Percentiles rank a stretch among this genome's conserved stretches.
Evolutionary conservation across 208 protist genomes (phyloP).

Genomic region (Crithidia bombi): DNA sequence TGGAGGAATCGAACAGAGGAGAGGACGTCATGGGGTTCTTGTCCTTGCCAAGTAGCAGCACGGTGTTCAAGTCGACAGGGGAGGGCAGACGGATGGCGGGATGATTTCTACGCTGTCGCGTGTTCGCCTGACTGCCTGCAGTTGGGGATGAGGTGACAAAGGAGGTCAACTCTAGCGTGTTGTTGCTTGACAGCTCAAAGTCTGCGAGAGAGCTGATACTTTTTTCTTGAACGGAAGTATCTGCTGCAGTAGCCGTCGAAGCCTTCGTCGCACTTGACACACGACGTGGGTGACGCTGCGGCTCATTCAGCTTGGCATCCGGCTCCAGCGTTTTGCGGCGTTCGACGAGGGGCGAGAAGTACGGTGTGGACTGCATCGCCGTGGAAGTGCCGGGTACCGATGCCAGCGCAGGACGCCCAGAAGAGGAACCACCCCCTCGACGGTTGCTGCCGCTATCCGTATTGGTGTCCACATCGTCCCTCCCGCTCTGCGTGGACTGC

Average conservation of each 20-base stretch:
- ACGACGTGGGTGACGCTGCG: background rate
- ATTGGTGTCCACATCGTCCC: background rate
- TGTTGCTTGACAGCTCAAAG: background rate
- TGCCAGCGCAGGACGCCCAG: background rate
- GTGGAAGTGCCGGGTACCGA: background rate
- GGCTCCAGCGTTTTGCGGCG: background rate
- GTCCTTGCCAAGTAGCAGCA: background rate
- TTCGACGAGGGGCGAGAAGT: slow-evolving; percentile 1
- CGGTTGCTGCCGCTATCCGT: background rate
- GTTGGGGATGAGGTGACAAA: background rate
- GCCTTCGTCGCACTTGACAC: background rate
- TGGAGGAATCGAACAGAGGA: background rate
- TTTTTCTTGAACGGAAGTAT: background rate
- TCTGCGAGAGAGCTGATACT: slow-evolving; percentile 6
- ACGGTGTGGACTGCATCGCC: background rate
- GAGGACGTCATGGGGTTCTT: background rate
- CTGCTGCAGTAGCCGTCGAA: no score
- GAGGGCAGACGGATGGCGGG: slow-evolving; percentile 11
- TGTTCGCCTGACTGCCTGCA: background rate
- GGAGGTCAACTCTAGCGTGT: background rate
- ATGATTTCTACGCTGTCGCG: background rate
- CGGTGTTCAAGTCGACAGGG: slow-evolving; percentile 8
- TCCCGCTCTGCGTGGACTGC: background rate
- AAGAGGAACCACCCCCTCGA: background rate
- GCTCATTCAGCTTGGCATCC: background rate